Conservation (phyloP, 1,284 basidiomycete species). For the Stygiomarasmius scandens region DNA sequence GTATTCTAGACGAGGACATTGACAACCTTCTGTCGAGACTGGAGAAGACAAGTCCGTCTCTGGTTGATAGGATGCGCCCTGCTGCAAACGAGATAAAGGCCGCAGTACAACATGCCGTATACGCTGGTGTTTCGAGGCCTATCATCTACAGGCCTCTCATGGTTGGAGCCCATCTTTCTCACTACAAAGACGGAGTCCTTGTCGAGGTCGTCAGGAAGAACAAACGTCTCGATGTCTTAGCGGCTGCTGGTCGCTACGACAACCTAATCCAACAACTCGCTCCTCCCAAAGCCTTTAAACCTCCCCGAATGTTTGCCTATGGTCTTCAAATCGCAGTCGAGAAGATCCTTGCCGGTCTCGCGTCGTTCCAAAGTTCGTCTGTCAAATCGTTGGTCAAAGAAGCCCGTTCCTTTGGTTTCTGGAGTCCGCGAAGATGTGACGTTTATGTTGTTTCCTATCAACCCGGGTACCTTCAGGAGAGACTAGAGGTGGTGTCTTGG, state of each 20-base stretch:
- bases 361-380: constrained; percentile 71
- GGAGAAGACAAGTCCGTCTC: constrained; percentile 54
- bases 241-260: constrained; percentile 83
- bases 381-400: constrained; percentile 75
- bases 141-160: constrained; percentile 70
- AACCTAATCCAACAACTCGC: constrained; percentile 66
- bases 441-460: constrained; percentile 84
- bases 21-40: constrained; percentile 58
- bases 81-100: constrained; percentile 65
- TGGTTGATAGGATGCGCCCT: constrained; percentile 50
- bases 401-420: constrained; percentile 81
- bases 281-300: constrained; percentile 53
- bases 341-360: constrained; percentile 75
- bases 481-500: constrained; percentile 76
- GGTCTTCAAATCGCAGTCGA: constrained; percentile 81
- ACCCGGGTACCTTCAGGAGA: constrained; percentile 72
- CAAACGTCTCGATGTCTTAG: constrained; percentile 75
- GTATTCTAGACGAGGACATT: constrained; percentile 58
- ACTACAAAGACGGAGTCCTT: constrained; percentile 76
- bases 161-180: constrained; percentile 59
- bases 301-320: constrained; percentile 61
- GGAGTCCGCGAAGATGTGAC: constrained; percentile 85
- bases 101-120: constrained; percentile 60
- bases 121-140: constrained; percentile 60
- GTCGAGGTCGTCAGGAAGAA: constrained; percentile 73